Evolutionary conservation across 768 basidiomycete genomes (phyloP).

Genomic region (Panaeolus cyanescens): DNA sequence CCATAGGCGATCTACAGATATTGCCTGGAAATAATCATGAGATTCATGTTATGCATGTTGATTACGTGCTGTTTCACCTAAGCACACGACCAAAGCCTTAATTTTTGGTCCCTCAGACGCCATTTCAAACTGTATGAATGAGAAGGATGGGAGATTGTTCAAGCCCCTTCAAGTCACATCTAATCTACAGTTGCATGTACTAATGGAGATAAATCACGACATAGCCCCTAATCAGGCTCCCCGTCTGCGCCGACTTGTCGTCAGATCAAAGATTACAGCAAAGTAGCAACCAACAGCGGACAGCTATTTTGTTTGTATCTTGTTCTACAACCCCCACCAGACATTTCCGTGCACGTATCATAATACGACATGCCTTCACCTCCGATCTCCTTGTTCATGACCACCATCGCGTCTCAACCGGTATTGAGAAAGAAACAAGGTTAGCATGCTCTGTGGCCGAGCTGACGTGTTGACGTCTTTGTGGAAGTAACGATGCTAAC

Average conservation of each 20-base stretch:
- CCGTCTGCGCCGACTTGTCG: not conserved
- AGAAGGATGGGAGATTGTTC: not conserved
- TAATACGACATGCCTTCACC: slow-evolving; percentile 65
- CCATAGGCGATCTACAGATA: slow-evolving; percentile 91
- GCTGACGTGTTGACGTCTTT: not conserved
- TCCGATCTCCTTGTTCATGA: slow-evolving; percentile 80
- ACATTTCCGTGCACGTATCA: not conserved
- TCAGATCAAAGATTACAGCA: not conserved
- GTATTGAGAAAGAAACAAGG: slow-evolving; percentile 81
- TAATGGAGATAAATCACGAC: not conserved
- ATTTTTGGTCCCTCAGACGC: slow-evolving; percentile 31
- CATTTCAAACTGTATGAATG: slow-evolving; percentile 10
- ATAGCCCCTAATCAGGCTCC: slow-evolving; percentile 3
- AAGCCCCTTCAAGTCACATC: too few species aligned
- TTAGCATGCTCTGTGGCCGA: slow-evolving; percentile 19
- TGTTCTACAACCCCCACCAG: not conserved
- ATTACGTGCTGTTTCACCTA: slow-evolving; percentile 36
- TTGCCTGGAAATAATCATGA: slow-evolving; percentile 49
- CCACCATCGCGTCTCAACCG: slow-evolving; percentile 86
- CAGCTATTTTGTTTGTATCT: not conserved
- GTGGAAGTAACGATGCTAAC: not conserved
- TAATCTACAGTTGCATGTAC: not conserved
- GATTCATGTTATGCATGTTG: slow-evolving; percentile 1
- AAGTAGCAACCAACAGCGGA: not conserved
- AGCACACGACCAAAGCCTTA: slow-evolving; percentile 74